Percentiles rank a stretch among this genome's conserved stretches.
Evolutionary conservation across 2,329 filamentous ascomycete species (phyloP).

Genomic region (Verticillium nonalfalfae): DNA sequence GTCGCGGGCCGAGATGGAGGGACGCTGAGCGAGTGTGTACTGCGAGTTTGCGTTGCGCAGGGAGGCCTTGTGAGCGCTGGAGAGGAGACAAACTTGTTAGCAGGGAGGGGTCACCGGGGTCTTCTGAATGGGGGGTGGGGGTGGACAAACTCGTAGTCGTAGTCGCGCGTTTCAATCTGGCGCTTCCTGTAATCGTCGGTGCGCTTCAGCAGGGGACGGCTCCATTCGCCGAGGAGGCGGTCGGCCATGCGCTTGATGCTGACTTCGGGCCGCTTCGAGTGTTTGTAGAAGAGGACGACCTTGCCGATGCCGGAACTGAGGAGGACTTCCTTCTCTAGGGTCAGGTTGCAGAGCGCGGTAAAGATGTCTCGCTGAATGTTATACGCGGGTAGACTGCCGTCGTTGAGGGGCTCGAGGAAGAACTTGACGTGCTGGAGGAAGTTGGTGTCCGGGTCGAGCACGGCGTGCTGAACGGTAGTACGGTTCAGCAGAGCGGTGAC

Average conservation of each 20-base stretch:
- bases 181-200: conserved; percentile 94
- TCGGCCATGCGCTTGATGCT: conserved; percentile 92
- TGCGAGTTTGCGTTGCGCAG: conserved; percentile 43
- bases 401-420: conserved; percentile 92
- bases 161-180: conserved; percentile 56
- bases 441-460: conserved; percentile 92
- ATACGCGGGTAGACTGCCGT: conserved; percentile 90
- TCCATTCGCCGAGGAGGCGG: conserved; percentile 91
- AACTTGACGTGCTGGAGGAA: conserved; percentile 92
- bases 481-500: conserved; percentile 85
- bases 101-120: background rate
- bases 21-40: conserved; percentile 44
- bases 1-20: conserved; percentile 35
- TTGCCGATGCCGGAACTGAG: conserved; percentile 92
- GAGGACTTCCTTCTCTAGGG: conserved; percentile 85
- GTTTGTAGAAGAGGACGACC: conserved; percentile 94
- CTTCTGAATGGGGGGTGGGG: background rate
- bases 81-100: background rate
- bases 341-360: conserved; percentile 68
- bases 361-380: conserved; percentile 97
- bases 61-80: conserved; percentile 46
- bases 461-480: conserved; percentile 75
- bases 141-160: conserved; percentile 52
- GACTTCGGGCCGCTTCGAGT: conserved; percentile 82
- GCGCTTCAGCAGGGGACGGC: conserved; percentile 84